Evolutionary conservation across 371 early-diverging fungal genomes (phyloP), one percentile per base, ranked within the genome.

Genomic region (Mortierella sp.): DNA sequence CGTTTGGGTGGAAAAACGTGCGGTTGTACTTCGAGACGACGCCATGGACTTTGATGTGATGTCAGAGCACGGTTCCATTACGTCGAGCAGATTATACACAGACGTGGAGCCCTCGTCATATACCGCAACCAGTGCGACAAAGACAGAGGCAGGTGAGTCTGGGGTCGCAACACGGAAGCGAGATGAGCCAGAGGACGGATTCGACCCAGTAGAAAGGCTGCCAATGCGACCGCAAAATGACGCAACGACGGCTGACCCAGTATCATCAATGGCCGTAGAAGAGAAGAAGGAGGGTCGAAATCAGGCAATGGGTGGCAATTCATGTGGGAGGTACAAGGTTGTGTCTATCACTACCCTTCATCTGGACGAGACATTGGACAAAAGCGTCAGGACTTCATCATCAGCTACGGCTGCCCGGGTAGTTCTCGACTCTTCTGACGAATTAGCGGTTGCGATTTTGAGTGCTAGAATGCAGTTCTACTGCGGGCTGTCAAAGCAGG

Each of bases 1-100:
- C 0, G 65, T 76, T 11, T 76, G 76, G 76, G 76, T 76, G 2
- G 76, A 76, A 53, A 76, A 76, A 50, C 48, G 76, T 11, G 56
- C 69, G 0, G 76, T 76, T 26, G 52, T 76, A 2, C 43, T 76
- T 19, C 70, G 76, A 6, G 76, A 76, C 28, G 64, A 75, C 28
- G 37, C 27, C n/a, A 32, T 76, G 59, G 76, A 76, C 21, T 64
- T 53, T 17, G 69, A 76, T 23, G 27, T 76, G 24, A 21, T 60
- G 3, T 69, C 70, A 15, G 70, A 76, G 32, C 76, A 60, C 15
- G 70, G 61, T 30, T 69, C 76, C 3, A 50, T 76, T 12, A 60
- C 58, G 42, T 48, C 61, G 27, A 56, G 50, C 14, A 60, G 50
- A 24, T 37, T 34, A 21, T 42, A 55, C 12, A 23, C 42, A 14